phyloP scores from a whole-genome alignment of 371 early-diverging fungal species.

The Rhizopus stolonifer region DNA sequence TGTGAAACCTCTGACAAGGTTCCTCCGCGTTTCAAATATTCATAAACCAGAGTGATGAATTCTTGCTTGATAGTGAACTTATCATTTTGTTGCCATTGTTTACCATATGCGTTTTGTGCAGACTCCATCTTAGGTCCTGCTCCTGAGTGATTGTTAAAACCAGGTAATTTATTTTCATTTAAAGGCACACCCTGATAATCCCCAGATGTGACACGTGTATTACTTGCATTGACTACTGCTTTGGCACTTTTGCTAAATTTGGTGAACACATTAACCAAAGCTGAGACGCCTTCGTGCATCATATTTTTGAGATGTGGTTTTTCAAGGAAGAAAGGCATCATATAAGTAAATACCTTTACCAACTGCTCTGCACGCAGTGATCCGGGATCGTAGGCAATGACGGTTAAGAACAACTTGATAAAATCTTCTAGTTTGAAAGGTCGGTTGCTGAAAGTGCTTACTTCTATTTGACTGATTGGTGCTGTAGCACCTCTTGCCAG shows the following conservation, averaged over 20 bases:
- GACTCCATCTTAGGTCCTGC: constrained; percentile 18
- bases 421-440: constrained; percentile 55
- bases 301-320: constrained; percentile 30
- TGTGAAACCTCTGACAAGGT: constrained; percentile 49
- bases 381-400: constrained; percentile 68
- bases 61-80: constrained; percentile 58
- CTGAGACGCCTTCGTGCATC: constrained; percentile 54
- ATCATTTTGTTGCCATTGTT: constrained; percentile 73
- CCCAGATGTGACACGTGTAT: background rate
- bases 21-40: constrained; percentile 50
- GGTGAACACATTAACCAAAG: constrained; percentile 55
- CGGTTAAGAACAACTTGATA: constrained; percentile 62
- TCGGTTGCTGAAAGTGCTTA: constrained; percentile 32
- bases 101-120: constrained; percentile 54
- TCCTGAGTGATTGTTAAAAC: background rate
- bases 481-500: constrained; percentile 35
- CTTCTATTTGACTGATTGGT: constrained; percentile 34
- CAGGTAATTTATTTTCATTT: background rate
- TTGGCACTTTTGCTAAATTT: constrained; percentile 58
- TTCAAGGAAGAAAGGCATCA: constrained; percentile 48
- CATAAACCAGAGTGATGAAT: constrained; percentile 53
- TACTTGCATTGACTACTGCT: constrained; percentile 16
- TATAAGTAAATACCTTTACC: constrained; percentile 49
- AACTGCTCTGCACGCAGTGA: constrained; percentile 69
- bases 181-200: constrained; percentile 13